Evolutionary conservation across 768 basidiomycete genomes (phyloP).

Genomic region (Xerocomellus chrysenteron): DNA sequence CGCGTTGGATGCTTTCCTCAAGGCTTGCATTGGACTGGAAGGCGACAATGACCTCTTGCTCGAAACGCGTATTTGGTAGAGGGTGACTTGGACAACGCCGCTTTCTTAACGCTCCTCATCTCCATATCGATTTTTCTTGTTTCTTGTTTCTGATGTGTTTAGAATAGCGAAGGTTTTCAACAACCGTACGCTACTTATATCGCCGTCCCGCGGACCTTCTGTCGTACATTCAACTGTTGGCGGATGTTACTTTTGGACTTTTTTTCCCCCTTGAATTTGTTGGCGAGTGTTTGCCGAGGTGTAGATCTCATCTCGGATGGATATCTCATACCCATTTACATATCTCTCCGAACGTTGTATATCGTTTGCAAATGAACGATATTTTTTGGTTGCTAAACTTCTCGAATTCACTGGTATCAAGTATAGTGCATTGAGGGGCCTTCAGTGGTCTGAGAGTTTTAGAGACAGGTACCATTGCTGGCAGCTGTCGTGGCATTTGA

Average conservation of each 20-base stretch:
- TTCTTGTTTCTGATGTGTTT: not conserved
- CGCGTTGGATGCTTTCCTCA: conserved; percentile 89
- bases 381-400: not conserved
- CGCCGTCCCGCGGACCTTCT: not conserved
- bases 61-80: conserved; percentile 86
- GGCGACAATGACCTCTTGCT: conserved; percentile 80
- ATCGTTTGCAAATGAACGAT: conserved; percentile 6
- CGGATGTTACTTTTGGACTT: not conserved
- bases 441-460: no score
- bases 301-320: not conserved
- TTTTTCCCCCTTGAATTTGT: not conserved
- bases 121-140: not conserved
- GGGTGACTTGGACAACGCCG: not conserved
- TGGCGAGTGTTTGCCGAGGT: not conserved
- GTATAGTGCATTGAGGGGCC: no score
- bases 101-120: not conserved
- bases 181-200: conserved; percentile 6
- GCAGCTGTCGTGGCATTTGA: no score
- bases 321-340: not conserved
- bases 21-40: conserved; percentile 91
- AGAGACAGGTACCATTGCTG: no score
- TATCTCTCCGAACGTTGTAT: not conserved
- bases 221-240: conserved; percentile 19
- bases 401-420: no score
- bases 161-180: conserved; percentile 19